phyloP scores from a whole-genome alignment of 2,329 filamentous ascomycete genomes.

The Aspergillus puulaauensis region DNA sequence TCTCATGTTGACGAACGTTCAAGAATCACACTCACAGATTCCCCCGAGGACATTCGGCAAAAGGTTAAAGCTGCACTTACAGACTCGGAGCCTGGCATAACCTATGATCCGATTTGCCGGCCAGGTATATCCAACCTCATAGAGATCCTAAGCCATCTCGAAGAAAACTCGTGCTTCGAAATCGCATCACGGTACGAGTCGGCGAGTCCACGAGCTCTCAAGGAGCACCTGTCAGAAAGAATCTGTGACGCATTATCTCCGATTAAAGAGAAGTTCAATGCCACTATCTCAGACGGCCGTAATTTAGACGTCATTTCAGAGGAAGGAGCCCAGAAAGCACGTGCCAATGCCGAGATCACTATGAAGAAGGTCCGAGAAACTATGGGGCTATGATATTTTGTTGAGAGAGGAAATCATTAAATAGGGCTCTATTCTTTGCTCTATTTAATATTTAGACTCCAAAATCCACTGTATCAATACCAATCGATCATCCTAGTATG shows the following conservation, averaged over 20 bases:
- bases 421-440: no score
- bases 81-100: slow-evolving; percentile 66
- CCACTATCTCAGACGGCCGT: slow-evolving; percentile 28
- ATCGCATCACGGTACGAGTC: slow-evolving; percentile 48
- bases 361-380: slow-evolving; percentile 32
- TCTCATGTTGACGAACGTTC: slow-evolving; percentile 71
- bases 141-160: slow-evolving; percentile 72
- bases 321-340: slow-evolving; percentile 31
- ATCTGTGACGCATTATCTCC: slow-evolving; percentile 29
- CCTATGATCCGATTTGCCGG: slow-evolving; percentile 67
- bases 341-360: slow-evolving; percentile 30
- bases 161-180: slow-evolving; percentile 44
- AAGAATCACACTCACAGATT: slow-evolving; percentile 79
- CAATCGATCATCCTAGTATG: no score
- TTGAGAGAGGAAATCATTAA: no score
- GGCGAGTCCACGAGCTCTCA: slow-evolving; percentile 59
- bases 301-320: slow-evolving; percentile 33
- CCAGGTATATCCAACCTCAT: slow-evolving; percentile 89
- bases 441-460: no score
- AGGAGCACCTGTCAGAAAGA: slow-evolving; percentile 59
- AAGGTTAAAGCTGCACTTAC: slow-evolving; percentile 77
- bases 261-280: slow-evolving; percentile 35
- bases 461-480: no score
- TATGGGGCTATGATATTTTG: slow-evolving; percentile 29
- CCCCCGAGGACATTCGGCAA: slow-evolving; percentile 58